phyloP scores from a whole-genome alignment of 371 early-diverging fungal genomes.

The Circinella minor region DNA sequence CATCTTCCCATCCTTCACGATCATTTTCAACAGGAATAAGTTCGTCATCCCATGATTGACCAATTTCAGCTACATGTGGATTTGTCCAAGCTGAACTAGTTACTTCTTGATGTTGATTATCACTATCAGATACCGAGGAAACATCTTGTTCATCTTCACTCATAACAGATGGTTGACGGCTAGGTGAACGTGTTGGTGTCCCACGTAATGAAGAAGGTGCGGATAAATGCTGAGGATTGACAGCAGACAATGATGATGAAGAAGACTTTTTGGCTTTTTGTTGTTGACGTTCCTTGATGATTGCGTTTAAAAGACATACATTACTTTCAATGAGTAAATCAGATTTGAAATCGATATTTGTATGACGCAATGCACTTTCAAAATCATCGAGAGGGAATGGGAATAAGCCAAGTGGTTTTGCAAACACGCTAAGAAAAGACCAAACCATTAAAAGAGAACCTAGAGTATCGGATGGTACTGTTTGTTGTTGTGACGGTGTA shows the following conservation, averaged over 20 bases:
- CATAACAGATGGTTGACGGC: background rate
- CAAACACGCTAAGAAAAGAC: slow-evolving; percentile 49
- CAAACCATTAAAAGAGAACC: slow-evolving; percentile 50
- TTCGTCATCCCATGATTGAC: slow-evolving; percentile 40
- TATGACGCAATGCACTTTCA: slow-evolving; percentile 40
- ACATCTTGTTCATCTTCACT: background rate
- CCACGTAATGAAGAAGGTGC: slow-evolving; percentile 4
- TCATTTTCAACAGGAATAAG: slow-evolving; percentile 37
- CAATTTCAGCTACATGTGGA: slow-evolving; percentile 27
- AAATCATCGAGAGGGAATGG: slow-evolving; percentile 55
- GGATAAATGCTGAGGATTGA: background rate
- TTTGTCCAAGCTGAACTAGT: slow-evolving; percentile 23
- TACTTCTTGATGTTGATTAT: background rate
- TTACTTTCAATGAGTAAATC: slow-evolving; percentile 40
- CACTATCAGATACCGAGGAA: background rate
- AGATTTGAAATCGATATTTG: slow-evolving; percentile 22
- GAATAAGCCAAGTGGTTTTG: slow-evolving; percentile 38
- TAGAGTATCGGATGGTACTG: slow-evolving; percentile 35
- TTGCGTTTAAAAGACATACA: slow-evolving; percentile 45
- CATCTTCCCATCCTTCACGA: slow-evolving; percentile 52
- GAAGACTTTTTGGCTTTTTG: slow-evolving; percentile 8
- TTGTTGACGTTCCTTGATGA: slow-evolving; percentile 36
- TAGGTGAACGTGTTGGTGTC: slow-evolving; percentile 1
- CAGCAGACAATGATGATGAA: background rate
- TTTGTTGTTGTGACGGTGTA: slow-evolving; percentile 21